Conservation (phyloP, 139 green algal species). For the Chlorella sp. region DNA sequence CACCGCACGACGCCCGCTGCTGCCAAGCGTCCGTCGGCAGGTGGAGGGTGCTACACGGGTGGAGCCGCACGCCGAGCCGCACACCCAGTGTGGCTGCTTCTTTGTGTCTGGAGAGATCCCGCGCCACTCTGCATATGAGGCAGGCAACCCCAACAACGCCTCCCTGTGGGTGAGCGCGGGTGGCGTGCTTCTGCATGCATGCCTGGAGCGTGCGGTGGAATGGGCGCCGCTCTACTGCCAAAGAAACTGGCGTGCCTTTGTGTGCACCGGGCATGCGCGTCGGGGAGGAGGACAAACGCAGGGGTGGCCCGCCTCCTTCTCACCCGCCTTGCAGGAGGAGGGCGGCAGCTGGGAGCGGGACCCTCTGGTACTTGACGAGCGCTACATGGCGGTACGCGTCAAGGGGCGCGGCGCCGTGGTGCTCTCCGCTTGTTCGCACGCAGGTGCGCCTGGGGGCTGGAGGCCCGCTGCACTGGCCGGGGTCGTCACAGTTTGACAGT, state of each 20-base stretch:
- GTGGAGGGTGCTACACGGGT: slow-evolving; percentile 28
- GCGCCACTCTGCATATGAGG: slow-evolving; percentile 35
- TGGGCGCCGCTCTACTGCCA: neutral
- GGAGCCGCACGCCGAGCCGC: slow-evolving; percentile 17
- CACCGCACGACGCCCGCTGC: too few relatives aligned
- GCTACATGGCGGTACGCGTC: slow-evolving; percentile 45
- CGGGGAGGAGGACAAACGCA: too few relatives aligned
- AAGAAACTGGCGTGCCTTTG: too few relatives aligned
- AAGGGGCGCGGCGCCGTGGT: slow-evolving; percentile 44
- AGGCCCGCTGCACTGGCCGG: too few relatives aligned
- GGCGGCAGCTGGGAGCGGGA: slow-evolving; percentile 42
- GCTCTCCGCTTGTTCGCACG: slow-evolving; percentile 51
- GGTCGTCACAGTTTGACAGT: too few relatives aligned
- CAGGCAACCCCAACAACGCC: slow-evolving; percentile 24
- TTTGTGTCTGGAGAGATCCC: slow-evolving; percentile 47
- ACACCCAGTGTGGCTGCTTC: slow-evolving; percentile 45
- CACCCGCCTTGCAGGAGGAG: slow-evolving; percentile 16
- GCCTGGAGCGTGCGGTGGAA: too few relatives aligned
- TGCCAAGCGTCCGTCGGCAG: too few relatives aligned
- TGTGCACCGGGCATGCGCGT: too few relatives aligned
- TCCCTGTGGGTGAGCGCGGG: neutral
- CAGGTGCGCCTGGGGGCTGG: too few relatives aligned
- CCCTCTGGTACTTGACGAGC: slow-evolving; percentile 50
- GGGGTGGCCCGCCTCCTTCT: too few relatives aligned
- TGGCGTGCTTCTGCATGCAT: too few relatives aligned